These are phyloP conservation scores for Naegleria gruberi DNA, from an alignment of 208 protist species.

Conservation along the genomic window DNA sequence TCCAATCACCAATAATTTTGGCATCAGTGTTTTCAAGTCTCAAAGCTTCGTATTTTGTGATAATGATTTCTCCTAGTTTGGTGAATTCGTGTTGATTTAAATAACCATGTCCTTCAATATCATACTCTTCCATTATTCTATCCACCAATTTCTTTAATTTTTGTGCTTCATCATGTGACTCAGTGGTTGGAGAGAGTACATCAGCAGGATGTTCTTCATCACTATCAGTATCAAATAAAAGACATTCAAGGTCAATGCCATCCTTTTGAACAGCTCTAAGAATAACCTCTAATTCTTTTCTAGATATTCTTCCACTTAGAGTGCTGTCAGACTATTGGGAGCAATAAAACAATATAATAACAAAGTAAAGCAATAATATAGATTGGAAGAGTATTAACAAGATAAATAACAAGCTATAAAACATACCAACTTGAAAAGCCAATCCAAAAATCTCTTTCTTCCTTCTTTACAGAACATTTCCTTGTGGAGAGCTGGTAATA, in stretches of 20 bases:
- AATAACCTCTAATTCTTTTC: background rate
- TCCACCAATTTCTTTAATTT: background rate
- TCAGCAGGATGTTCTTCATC: background rate
- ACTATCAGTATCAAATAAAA: background rate
- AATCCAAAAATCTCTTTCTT: background rate
- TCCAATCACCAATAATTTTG: background rate
- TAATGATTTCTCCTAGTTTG: background rate
- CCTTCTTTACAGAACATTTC: background rate
- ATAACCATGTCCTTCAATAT: background rate
- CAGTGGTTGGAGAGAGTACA: background rate
- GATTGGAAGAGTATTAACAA: no score
- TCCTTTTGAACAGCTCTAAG: background rate
- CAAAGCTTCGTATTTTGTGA: background rate
- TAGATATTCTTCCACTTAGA: background rate
- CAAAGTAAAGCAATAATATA: no score
- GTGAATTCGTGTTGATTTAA: background rate
- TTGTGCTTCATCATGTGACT: background rate
- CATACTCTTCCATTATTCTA: background rate
- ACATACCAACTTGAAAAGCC: conserved; percentile 11
- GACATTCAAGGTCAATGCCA: background rate
- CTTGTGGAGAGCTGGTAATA: background rate
- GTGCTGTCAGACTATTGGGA: background rate
- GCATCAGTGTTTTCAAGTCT: background rate
- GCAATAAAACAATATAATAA: background rate
- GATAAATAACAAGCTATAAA: no score